phyloP scores from a whole-genome alignment of 805 yeast species.

The Kodamaea hsintzibuensis region DNA sequence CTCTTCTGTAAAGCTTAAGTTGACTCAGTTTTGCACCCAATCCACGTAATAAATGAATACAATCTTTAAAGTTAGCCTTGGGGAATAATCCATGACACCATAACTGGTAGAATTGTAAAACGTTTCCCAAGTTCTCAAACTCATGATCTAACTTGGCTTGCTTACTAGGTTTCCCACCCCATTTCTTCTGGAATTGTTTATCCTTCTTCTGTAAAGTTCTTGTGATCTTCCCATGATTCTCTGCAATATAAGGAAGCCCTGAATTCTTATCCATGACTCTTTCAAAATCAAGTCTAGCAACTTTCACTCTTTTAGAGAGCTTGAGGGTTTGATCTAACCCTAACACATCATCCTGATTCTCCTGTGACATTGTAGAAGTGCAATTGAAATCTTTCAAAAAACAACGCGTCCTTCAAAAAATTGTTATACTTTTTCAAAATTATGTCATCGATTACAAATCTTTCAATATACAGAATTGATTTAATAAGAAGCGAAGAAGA shows the following conservation, averaged over 20 bases:
- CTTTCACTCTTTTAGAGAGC: constrained; percentile 30
- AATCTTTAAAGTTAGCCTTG: constrained; percentile 74
- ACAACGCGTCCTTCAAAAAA: not conserved
- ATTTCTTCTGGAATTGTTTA: constrained; percentile 17
- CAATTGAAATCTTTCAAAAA: not conserved
- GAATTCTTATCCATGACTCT: constrained; percentile 32
- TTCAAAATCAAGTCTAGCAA: constrained; percentile 41
- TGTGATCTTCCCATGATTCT: constrained; percentile 29
- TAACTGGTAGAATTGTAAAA: constrained; percentile 43
- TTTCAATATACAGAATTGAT: too few species aligned
- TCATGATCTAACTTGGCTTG: constrained; percentile 30
- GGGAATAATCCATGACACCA: constrained; percentile 61
- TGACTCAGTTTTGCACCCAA: constrained; percentile 46
- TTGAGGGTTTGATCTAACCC: constrained; percentile 41
- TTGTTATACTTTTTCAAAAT: too few species aligned
- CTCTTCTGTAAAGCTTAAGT: constrained; percentile 31
- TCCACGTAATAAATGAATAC: constrained; percentile 52
- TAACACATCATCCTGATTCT: constrained; percentile 23
- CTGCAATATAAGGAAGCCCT: constrained; percentile 35
- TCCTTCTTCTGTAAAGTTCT: constrained; percentile 31
- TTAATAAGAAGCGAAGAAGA: not conserved
- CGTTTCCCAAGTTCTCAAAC: constrained; percentile 33
- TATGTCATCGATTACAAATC: not conserved
- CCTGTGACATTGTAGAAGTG: not conserved
- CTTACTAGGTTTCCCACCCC: constrained; percentile 11